These are phyloP conservation scores for Collybia sordida DNA, from an alignment of 768 basidiomycete species.

Conservation along the genomic window DNA sequence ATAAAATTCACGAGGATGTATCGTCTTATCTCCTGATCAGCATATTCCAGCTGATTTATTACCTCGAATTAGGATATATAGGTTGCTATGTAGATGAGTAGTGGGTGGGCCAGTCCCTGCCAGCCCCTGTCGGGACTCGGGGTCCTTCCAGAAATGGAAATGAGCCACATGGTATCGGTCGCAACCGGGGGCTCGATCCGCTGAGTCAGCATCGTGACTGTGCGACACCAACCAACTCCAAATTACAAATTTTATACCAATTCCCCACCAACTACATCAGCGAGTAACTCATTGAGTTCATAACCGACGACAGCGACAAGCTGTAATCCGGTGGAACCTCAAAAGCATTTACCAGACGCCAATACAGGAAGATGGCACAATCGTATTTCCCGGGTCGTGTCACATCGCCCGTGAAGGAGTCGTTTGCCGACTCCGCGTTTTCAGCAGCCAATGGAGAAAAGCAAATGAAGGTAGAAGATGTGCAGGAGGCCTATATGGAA, in stretches of 20 bases:
- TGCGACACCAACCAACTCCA: background rate
- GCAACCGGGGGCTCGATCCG: too few species aligned
- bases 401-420: slow-evolving; percentile 31
- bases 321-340: background rate
- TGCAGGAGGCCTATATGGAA: slow-evolving; percentile 74
- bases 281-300: slow-evolving; percentile 8
- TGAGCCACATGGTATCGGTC: too few species aligned
- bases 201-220: background rate
- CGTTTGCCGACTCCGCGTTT: slow-evolving; percentile 28
- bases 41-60: too few species aligned
- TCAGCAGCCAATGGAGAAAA: slow-evolving; percentile 32
- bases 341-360: slow-evolving; percentile 2
- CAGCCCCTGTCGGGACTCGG: too few species aligned
- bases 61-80: too few species aligned
- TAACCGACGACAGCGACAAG: slow-evolving; percentile 9
- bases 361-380: slow-evolving; percentile 36
- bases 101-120: too few species aligned
- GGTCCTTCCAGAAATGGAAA: too few species aligned
- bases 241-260: slow-evolving; percentile 9
- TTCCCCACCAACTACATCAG: background rate
- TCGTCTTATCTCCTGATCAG: too few species aligned
- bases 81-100: too few species aligned
- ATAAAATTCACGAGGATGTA: too few species aligned
- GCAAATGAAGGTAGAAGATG: slow-evolving; percentile 63
- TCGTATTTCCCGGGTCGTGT: slow-evolving; percentile 35